Conservation (phyloP, 1,284 basidiomycete genomes). For the Testicularia cyperi region DNA sequence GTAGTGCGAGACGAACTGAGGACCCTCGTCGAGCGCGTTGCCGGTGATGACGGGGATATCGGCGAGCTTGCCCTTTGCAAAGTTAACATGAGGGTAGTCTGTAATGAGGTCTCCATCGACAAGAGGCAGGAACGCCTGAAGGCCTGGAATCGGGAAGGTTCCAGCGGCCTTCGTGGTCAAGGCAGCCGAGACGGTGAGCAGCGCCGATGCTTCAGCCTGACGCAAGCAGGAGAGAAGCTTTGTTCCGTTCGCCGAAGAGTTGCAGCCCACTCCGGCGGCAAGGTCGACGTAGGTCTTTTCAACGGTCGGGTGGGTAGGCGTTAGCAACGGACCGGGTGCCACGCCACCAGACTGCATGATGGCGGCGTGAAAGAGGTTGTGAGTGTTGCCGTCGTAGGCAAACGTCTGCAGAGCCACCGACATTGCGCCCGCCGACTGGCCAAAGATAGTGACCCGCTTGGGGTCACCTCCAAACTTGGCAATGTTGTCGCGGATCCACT, state of each 20-base stretch:
- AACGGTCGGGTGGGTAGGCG: constrained; percentile 17
- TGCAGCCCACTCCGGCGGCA: constrained; percentile 17
- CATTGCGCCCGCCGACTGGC: constrained; percentile 40
- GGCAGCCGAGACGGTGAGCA: constrained; percentile 5
- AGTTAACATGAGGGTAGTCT: constrained; percentile 18
- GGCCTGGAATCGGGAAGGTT: constrained; percentile 12
- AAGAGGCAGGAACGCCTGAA: constrained; percentile 21
- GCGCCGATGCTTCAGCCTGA: constrained; percentile 10
- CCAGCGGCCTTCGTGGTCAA: constrained; percentile 8
- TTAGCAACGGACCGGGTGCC: constrained; percentile 16
- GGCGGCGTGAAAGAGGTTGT: constrained; percentile 34
- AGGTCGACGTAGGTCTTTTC: constrained; percentile 16
- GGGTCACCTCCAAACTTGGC: constrained; percentile 42
- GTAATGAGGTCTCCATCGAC: constrained; percentile 35
- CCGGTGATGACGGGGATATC: constrained; percentile 37
- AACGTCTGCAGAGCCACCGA: constrained; percentile 22
- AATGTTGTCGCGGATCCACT: constrained; percentile 43
- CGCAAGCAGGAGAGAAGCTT: constrained; percentile 19
- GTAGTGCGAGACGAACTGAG: constrained; percentile 11
- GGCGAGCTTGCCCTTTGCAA: constrained; percentile 20
- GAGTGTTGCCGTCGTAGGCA: constrained; percentile 23
- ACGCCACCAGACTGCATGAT: constrained; percentile 40
- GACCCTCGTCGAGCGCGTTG: constrained; percentile 36
- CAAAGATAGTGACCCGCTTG: constrained; percentile 26
- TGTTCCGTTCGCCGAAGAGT: neutral